Conservation (phyloP, 495 filamentous ascomycete species). For the Penicillium ucsense region DNA sequence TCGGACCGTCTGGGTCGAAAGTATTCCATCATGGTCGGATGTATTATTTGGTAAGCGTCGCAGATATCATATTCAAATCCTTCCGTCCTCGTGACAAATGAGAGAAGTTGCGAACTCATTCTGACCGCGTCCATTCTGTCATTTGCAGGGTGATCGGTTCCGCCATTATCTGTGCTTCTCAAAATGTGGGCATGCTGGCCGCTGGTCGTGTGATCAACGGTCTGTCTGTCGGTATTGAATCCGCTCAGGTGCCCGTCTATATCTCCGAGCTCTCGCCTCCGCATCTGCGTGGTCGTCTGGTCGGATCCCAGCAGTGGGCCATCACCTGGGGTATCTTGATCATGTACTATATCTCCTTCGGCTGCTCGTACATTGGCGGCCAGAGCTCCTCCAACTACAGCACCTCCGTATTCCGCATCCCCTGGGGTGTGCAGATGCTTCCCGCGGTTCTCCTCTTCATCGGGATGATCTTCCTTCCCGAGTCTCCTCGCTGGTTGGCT, state of each 20-base stretch:
- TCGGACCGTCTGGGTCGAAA: conserved; percentile 64
- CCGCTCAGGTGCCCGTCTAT: conserved; percentile 74
- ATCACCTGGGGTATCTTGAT: conserved; percentile 80
- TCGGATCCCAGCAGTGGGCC: conserved; percentile 70
- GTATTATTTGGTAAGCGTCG: conserved; percentile 47
- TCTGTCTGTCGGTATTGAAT: conserved; percentile 67
- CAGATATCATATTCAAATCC: not conserved
- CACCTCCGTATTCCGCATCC: conserved; percentile 55
- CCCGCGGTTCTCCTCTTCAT: conserved; percentile 57
- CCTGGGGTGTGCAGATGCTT: conserved; percentile 71
- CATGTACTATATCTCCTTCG: conserved; percentile 77
- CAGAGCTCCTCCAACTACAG: conserved; percentile 18
- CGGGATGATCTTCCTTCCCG: conserved; percentile 60
- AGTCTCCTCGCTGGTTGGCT: conserved; percentile 74
- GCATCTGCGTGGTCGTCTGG: conserved; percentile 60
- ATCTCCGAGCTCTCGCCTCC: conserved; percentile 67
- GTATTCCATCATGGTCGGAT: conserved; percentile 54
- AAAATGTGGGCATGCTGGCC: conserved; percentile 66
- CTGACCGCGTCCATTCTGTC: not conserved
- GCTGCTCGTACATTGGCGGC: conserved; percentile 52
- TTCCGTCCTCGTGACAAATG: not conserved
- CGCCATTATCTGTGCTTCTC: conserved; percentile 58
- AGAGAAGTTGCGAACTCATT: not conserved
- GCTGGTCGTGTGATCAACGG: conserved; percentile 74
- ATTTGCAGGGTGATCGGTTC: conserved; percentile 49